phyloP scores from a whole-genome alignment of 768 basidiomycete species.

The Mycena olivaceomarginata region DNA sequence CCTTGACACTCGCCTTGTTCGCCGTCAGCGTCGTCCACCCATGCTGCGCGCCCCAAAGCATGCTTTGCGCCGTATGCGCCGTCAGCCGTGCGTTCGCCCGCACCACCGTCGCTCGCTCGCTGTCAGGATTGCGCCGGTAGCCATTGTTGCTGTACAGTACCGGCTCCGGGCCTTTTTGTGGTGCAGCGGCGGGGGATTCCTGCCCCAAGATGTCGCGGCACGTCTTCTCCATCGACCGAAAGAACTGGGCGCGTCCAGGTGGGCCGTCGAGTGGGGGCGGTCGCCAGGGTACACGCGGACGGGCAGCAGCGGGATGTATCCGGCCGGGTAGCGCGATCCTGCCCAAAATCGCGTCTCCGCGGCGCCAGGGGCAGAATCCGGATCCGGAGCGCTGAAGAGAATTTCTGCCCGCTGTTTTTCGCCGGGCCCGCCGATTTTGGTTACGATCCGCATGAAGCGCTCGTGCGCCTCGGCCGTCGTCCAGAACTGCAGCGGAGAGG shows the following conservation, averaged over 20 bases:
- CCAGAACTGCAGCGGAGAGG: slow-evolving; percentile 77
- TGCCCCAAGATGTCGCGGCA: slow-evolving; percentile 74
- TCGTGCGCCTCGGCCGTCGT: slow-evolving; percentile 86
- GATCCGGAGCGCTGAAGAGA: slow-evolving; percentile 64
- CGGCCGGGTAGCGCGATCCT: slow-evolving; percentile 72
- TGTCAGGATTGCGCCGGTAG: slow-evolving; percentile 55
- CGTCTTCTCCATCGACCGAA: slow-evolving; percentile 67
- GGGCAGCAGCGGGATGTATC: slow-evolving; percentile 75
- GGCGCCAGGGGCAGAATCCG: slow-evolving; percentile 44
- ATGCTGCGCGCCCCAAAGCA: slow-evolving; percentile 77
- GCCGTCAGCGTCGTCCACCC: slow-evolving; percentile 92
- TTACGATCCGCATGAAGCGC: slow-evolving; percentile 85
- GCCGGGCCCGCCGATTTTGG: slow-evolving; percentile 84
- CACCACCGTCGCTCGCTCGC: slow-evolving; percentile 72
- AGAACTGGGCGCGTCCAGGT: slow-evolving; percentile 60
- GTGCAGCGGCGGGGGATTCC: slow-evolving; percentile 51
- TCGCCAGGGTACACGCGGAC: slow-evolving; percentile 68
- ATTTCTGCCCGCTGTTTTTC: slow-evolving; percentile 80
- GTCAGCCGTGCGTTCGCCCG: slow-evolving; percentile 77
- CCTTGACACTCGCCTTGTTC: slow-evolving; percentile 87
- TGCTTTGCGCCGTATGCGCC: slow-evolving; percentile 84
- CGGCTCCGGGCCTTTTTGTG: slow-evolving; percentile 12
- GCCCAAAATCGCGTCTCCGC: slow-evolving; percentile 75
- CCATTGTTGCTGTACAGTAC: slow-evolving; percentile 40
- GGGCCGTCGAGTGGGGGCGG: slow-evolving; percentile 42